Evolutionary conservation across 2,329 filamentous ascomycete species (phyloP).

Genomic region (Emmonsiellopsis sp.): DNA sequence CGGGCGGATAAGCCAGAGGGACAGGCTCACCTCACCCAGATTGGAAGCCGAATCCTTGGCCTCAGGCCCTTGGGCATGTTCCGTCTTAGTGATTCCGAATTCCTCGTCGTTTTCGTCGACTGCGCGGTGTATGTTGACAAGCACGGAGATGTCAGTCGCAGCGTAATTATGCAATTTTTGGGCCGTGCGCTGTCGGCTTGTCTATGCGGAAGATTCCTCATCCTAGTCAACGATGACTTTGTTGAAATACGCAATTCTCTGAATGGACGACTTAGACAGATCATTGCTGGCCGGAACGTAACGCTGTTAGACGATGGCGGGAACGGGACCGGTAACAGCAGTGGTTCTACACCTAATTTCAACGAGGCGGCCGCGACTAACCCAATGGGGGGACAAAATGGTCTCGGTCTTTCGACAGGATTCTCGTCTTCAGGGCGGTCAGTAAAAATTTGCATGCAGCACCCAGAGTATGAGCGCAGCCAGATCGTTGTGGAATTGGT

Average conservation of each 20-base stretch:
- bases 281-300: slow-evolving; percentile 85
- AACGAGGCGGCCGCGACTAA: slow-evolving; percentile 13
- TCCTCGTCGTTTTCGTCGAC: slow-evolving; percentile 87
- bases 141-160: slow-evolving; percentile 87
- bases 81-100: slow-evolving; percentile 82
- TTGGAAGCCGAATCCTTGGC: slow-evolving; percentile 71
- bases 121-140: slow-evolving; percentile 98
- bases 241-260: slow-evolving; percentile 95
- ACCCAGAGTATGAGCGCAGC: slow-evolving; percentile 73
- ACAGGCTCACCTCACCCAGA: slow-evolving; percentile 62
- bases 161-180: slow-evolving; percentile 98
- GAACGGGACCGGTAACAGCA: slow-evolving; percentile 25
- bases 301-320: slow-evolving; percentile 81
- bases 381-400: slow-evolving; percentile 25
- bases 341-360: slow-evolving; percentile 17
- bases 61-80: slow-evolving; percentile 94
- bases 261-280: slow-evolving; percentile 85
- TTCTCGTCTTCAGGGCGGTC: slow-evolving; percentile 48
- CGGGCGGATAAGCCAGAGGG: slow-evolving; percentile 49
- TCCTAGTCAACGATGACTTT: slow-evolving; percentile 93
- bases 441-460: slow-evolving; percentile 90
- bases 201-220: slow-evolving; percentile 81
- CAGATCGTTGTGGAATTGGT: slow-evolving; percentile 89
- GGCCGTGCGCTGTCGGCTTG: slow-evolving; percentile 80
- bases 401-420: slow-evolving; percentile 21